phyloP scores from a whole-genome alignment of 345 rosid species.

The Eutrema japonicum region DNA sequence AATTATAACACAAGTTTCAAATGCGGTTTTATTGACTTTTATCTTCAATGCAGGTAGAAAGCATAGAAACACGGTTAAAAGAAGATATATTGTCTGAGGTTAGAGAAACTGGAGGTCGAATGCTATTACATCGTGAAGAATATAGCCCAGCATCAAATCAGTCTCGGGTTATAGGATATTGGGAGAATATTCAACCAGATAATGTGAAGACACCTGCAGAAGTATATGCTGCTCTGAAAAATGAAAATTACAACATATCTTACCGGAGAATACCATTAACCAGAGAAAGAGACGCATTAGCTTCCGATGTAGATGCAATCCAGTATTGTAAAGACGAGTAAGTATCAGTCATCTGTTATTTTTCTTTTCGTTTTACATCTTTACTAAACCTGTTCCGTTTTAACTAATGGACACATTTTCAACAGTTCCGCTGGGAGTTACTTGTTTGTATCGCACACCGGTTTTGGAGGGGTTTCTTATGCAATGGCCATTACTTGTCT shows the following conservation, averaged over 20 bases:
- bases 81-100: conserved; percentile 88
- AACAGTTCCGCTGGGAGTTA: conserved; percentile 72
- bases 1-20: conserved; percentile 9
- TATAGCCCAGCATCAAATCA: conserved; percentile 67
- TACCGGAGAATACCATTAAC: conserved; percentile 93
- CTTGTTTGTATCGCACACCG: conserved; percentile 91
- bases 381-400: background rate
- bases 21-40: conserved; percentile 16
- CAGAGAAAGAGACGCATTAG: conserved; percentile 88
- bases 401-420: background rate
- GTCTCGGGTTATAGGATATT: conserved; percentile 84
- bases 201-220: conserved; percentile 92
- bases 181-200: conserved; percentile 86
- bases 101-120: conserved; percentile 71
- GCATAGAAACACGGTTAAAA: conserved; percentile 84
- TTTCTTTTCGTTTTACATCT: background rate
- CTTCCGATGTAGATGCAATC: conserved; percentile 85
- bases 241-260: conserved; percentile 66
- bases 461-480: conserved; percentile 89
- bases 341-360: conserved; percentile 42
- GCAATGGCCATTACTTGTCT: conserved; percentile 91
- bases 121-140: conserved; percentile 97
- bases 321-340: conserved; percentile 78
- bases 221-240: conserved; percentile 75
- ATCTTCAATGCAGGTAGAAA: conserved; percentile 68